These are phyloP conservation scores for Neonectria magnoliae DNA, from an alignment of 2,329 filamentous ascomycete species.

Conservation along the genomic window DNA sequence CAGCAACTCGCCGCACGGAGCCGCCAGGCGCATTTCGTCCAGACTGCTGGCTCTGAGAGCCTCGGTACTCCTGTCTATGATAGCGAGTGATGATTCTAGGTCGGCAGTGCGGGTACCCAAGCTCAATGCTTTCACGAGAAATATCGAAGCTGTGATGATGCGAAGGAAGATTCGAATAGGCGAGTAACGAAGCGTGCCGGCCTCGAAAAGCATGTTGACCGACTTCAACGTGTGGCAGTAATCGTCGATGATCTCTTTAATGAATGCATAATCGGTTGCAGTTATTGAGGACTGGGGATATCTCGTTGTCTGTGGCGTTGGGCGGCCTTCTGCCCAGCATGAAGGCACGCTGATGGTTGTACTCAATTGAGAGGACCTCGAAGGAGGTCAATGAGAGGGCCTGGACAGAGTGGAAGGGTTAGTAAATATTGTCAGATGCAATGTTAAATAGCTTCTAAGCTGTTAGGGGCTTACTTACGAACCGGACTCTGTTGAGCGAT, in stretches of 20 bases:
- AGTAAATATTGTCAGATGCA: neutral
- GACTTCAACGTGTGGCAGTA: slow-evolving; percentile 62
- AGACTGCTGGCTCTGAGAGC: slow-evolving; percentile 20
- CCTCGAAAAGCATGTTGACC: slow-evolving; percentile 58
- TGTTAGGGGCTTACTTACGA: neutral
- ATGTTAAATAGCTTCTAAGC: neutral
- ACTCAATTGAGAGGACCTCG: slow-evolving; percentile 61
- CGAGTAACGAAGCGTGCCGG: slow-evolving; percentile 58
- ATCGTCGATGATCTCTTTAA: slow-evolving; percentile 65
- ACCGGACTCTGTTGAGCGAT: slow-evolving; percentile 3
- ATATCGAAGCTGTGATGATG: slow-evolving; percentile 64
- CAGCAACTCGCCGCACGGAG: slow-evolving; percentile 27
- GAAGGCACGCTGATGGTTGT: slow-evolving; percentile 54
- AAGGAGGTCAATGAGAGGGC: slow-evolving; percentile 26
- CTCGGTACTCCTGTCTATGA: slow-evolving; percentile 18
- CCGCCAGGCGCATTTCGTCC: slow-evolving; percentile 32
- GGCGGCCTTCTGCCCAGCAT: slow-evolving; percentile 38
- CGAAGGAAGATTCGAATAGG: slow-evolving; percentile 64
- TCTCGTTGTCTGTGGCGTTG: slow-evolving; percentile 1
- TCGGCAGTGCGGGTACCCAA: slow-evolving; percentile 25
- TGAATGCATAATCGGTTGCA: slow-evolving; percentile 63
- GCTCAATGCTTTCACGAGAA: slow-evolving; percentile 55
- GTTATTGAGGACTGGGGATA: slow-evolving; percentile 50
- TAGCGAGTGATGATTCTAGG: slow-evolving; percentile 15
- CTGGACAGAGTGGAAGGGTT: neutral